Base-by-base conservation (phyloP, 495 filamentous ascomycete genomes). In the Annulohypoxylon moriforme region DNA sequence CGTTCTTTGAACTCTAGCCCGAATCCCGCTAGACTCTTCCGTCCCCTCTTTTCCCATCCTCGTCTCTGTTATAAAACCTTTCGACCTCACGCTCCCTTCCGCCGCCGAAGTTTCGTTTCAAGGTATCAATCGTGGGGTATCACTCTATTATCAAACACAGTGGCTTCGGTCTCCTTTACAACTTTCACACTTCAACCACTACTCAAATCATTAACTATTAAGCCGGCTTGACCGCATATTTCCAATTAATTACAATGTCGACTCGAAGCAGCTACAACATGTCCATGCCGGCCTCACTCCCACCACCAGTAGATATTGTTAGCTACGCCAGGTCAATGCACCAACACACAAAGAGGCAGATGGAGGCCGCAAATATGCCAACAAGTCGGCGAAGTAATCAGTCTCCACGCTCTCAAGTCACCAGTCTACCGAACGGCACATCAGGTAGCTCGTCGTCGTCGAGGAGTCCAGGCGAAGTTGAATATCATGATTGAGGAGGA, bases 281-380 rank as follows among this genome's bases (percentile, higher is more conserved):
- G 18, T 44, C 76, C 53, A 77, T 81, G 72, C 69, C 81, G 27
- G 9, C 73, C 10, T 77, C 79, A 0, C 77, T 83, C 14, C 75
- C 82, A 3, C 80, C 82, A 3, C 84, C 84, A 5, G n/a, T 74
- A 50, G 81, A 85, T 57, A 69, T 85, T 16, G 72, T 81, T 13
- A 78, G 77, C 9, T 86, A 86, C 60, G 72, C 81, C 3, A 80
- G 83, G 57, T 80, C 76, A 47, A 86, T 86, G 83, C 82, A 82
- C 59, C 79, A 81, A 46, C 84, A 86, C 67, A 86, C 84, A 56
- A 85, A 85, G 78, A 70, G 80, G 31, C 84, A 86, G 74, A 85
- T 86, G 82, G 81, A 86, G 57, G 79, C 81, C 3, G 79, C 78
- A 53, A 79, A 78, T 20, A 70, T 74, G 55, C 64, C 75, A 6